Evolutionary conservation across 257 asterid species (phyloP).

Genomic region (Solanum gandarillasii): DNA sequence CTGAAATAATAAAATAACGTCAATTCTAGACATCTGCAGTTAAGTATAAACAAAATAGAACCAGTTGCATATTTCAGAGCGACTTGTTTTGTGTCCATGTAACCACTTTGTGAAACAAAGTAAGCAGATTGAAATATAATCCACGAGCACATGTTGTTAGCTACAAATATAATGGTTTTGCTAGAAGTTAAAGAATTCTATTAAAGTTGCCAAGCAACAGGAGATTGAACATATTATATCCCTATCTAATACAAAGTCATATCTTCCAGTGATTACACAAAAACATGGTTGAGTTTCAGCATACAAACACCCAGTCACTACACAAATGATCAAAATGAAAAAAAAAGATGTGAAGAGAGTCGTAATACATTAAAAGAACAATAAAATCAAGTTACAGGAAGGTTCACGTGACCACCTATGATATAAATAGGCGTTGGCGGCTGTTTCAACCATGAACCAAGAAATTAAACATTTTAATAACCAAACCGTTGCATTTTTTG

Average conservation of each 20-base stretch:
- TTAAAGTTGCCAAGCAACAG: neutral
- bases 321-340: neutral
- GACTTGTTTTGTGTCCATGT: neutral
- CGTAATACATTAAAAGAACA: neutral
- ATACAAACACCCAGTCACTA: neutral
- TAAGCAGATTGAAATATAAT: neutral
- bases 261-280: neutral
- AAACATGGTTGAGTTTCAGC: neutral
- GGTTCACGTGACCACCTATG: neutral
- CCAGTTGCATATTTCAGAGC: neutral
- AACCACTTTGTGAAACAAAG: neutral
- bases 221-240: neutral
- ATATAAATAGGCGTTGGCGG: neutral
- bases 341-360: neutral
- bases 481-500: neutral
- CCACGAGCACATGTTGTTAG: neutral
- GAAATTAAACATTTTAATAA: neutral
- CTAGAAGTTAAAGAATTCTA: neutral
- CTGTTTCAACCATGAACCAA: neutral
- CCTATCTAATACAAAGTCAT: neutral
- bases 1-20: conserved; percentile 27
- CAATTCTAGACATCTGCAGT: neutral
- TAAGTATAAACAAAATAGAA: neutral
- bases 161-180: neutral
- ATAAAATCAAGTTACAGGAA: neutral